Evolutionary conservation across 768 basidiomycete genomes (phyloP), one percentile per base, ranked within the genome.

Genomic region (Russula brevipes): DNA sequence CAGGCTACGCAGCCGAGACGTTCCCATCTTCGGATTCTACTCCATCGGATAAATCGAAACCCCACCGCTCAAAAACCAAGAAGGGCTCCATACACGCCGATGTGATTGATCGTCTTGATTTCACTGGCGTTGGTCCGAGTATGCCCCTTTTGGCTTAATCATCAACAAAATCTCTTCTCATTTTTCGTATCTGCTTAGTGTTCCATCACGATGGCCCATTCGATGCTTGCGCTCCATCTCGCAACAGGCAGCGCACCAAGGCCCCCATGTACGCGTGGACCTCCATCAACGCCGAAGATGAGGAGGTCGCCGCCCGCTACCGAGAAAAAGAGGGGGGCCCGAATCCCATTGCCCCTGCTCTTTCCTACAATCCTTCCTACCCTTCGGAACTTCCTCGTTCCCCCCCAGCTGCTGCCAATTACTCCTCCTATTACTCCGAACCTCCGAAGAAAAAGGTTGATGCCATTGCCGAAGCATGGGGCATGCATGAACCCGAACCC

Each of bases 161-260:
- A 56, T 62, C 60, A 54, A 62, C 59, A 53, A 58, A 52, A 47
- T 69, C 53, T 55, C 59, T 69, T 72, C 55, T 59, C 46, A 54
- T 53, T 63, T 24, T 51, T 46, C 47, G 35, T 41, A 41, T 38
- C 42, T 5, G 33, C 44, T 57, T 67, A 94, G 91, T 90, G 85
- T 90, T 94, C 76, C 91, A 94, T 71, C 91, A 94, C 70, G 92
- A 94, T 70, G 91, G 91, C 36, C 92, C 91, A 12, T 94, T 94
- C 72, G 91, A 94, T 71, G 92, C 91, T 35, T 93, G 91, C 71
- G 91, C 91, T 2, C 91, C 91, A 1, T 93, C 91, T 52, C 88
- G 92, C 70, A 94, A 94, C 76, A 83, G 84, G 51, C 84, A 89
- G 69, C 85, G 82, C 68, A 83, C 80, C 71, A 86, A 85, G 71